Evolutionary conservation across 805 yeast species (phyloP), one percentile per base, ranked within the genome.

Genomic region (Metschnikowia picachoensis): DNA sequence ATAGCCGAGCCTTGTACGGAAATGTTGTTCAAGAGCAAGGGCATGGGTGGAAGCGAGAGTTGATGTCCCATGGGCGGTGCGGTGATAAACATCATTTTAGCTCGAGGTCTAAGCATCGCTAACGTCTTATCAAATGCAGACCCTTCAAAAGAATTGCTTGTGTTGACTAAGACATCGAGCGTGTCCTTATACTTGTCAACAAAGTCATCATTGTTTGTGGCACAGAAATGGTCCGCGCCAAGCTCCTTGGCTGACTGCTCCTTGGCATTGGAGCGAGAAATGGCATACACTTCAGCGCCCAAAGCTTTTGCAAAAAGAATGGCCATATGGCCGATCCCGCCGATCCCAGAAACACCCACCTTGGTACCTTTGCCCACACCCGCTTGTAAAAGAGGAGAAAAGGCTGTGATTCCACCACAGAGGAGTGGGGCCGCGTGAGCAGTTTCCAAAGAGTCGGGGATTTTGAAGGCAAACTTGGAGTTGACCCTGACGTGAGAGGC

Each of bases 251-350:
- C 83, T 47, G 77, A 80, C 14, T 62, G 76, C 53, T 70, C 76
- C 67, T 82, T 82, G 25, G 64, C 55, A 34, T 64, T 61, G 39
- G 75, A 60, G 56, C 85, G 74, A 7, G 84, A 77, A 53, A 82
- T 65, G n/a, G 81, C 80, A 43, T 68, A 69, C 16, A 80, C 84
- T 48, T 79, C 82, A 25, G 84, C 82, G 30, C 86, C 87, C 53
- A 82, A 59, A 5, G 85, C 85, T 50, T 69, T 69, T 36, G 86
- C 82, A 52, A 78, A 77, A 60, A 74, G 72, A 44, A 82, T 61
- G n/a, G 76, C 83, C 71, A 80, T 71, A 67, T 80, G 83, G 39
- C 87, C 87, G 46, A 82, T 72, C 30, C 87, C 87, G 42, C 87
- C 87, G 48, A 82, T 72, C 44, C 86, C 87, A 47, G 77, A 73